Evolutionary conservation across 2,329 filamentous ascomycete genomes (phyloP), one percentile per base, ranked within the genome.

Genomic region (Exophiala alcalophila): DNA sequence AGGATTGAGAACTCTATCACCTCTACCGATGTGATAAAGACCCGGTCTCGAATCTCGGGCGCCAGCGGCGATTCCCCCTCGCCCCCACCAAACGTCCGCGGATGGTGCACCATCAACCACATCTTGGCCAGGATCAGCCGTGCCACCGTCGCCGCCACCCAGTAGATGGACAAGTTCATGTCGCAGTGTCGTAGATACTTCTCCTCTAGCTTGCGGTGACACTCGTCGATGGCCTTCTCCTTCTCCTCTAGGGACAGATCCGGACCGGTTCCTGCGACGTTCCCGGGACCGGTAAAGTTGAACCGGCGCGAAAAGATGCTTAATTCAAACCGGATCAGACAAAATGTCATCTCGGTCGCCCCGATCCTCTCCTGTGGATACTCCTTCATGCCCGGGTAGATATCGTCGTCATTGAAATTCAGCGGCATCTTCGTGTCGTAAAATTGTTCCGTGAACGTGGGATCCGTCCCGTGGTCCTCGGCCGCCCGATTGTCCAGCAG

Each of bases 71-170:
- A 63, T n/a, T 71, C 72, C 7, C 73, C 71, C 18, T 79, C 51
- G 25, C 61, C 75, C 23, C 74, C 72, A 37, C 80, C 76, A 14
- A 43, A 46, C 4, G 52, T 42, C 56, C 83, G 74, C 0, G 85
- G 84, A 54, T 91, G 81, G 57, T 91, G 85, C 2, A 87, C 75
- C 47, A 89, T 75, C 24, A 92, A 72, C 67, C 82, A 86, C 70
- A 89, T 80, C 64, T 89, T 91, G 38, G 81, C 81, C 65, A 89
- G 77, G 49, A 90, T 80, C 21, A 91, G 70, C 7, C 84, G 77
- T 3, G 79, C 75, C 16, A 86, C 72, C 19, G 83, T 84, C 3
- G 78, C 80, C 5, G 77, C 77, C 18, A 84, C 76, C 81, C 83
- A 86, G 50, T 80, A 80, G 1, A 86, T 65, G 15, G 76, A 70